Percentiles rank a stretch among this genome's conserved stretches.
phyloP scores from a whole-genome alignment of 75 land plant species.

The Pseudotsuga menziesii region DNA sequence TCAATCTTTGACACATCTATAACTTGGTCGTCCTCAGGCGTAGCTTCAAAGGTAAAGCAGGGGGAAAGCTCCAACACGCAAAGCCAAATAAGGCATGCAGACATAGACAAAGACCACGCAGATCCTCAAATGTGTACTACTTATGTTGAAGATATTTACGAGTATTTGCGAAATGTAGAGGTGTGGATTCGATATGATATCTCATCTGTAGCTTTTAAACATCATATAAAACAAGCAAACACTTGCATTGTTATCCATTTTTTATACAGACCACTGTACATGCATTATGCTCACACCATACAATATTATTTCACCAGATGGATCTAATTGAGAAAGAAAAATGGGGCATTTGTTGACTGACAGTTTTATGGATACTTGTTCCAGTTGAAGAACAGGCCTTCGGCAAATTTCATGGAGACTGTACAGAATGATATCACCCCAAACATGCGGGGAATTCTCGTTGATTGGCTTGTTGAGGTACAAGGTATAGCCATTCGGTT shows the following conservation, averaged over 20 bases:
- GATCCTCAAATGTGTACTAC: constrained; percentile 49
- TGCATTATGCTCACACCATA: background rate
- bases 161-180: constrained; percentile 31
- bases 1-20: too few species aligned
- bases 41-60: too few species aligned
- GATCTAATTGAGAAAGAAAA: background rate
- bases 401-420: constrained; percentile 33
- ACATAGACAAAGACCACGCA: constrained; percentile 8
- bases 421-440: constrained; percentile 37
- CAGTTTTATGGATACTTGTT: background rate
- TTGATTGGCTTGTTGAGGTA: constrained; percentile 63
- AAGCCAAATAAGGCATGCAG: background rate
- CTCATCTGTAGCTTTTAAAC: background rate
- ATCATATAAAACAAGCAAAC: too few species aligned
- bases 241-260: background rate
- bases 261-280: background rate
- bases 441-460: constrained; percentile 45
- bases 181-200: constrained; percentile 3
- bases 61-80: too few species aligned
- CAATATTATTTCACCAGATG: background rate
- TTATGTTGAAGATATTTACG: constrained; percentile 41
- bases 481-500: background rate
- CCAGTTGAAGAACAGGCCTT: constrained; percentile 44
- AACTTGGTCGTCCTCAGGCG: too few species aligned
- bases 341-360: background rate